Evolutionary conservation across 441 rosid genomes (phyloP).

Genomic region (Metrosideros polymorpha): DNA sequence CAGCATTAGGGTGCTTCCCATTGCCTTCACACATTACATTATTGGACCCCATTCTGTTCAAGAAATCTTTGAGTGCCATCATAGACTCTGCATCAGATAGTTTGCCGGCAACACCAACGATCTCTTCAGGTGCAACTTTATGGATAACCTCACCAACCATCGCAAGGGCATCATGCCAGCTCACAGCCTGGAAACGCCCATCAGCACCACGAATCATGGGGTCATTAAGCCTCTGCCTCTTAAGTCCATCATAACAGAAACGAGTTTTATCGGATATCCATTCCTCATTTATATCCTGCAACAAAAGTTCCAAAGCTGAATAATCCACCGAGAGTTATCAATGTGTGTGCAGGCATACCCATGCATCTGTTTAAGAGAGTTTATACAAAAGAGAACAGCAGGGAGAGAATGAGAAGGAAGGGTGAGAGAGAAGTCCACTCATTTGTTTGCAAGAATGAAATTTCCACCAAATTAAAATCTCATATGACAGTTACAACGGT

Average conservation of each 20-base stretch:
- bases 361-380: neutral
- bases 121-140: conserved; percentile 73
- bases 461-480: neutral
- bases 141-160: conserved; percentile 73
- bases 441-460: neutral
- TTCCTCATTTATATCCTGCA: conserved; percentile 94
- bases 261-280: conserved; percentile 99
- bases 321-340: neutral
- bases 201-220: conserved; percentile 94
- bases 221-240: conserved; percentile 94
- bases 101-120: conserved; percentile 83
- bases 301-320: conserved; percentile 1
- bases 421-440: neutral
- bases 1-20: conserved; percentile 65
- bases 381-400: neutral
- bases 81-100: conserved; percentile 96
- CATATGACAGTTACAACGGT: neutral
- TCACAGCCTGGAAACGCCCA: conserved; percentile 77
- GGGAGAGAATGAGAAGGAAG: neutral
- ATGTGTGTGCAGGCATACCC: neutral
- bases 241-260: conserved; percentile 86
- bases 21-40: conserved; percentile 92
- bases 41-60: conserved; percentile 84
- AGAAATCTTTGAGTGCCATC: conserved; percentile 90
- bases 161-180: conserved; percentile 91